Conservation (phyloP, 2,329 filamentous ascomycete genomes). For the Fusarium tricinctum region DNA sequence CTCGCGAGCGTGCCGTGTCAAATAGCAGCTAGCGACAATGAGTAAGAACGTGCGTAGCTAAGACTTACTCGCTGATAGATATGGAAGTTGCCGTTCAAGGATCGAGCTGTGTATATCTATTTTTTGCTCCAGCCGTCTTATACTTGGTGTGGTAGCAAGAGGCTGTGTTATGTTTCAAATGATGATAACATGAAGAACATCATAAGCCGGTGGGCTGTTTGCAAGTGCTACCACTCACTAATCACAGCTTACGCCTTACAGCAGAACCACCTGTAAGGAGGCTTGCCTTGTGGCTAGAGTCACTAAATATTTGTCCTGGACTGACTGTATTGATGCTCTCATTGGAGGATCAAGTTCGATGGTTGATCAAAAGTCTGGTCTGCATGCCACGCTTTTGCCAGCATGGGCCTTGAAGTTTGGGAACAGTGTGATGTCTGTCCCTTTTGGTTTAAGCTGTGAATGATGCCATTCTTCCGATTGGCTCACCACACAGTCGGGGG, state of each 20-base stretch:
- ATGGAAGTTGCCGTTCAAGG: constrained; percentile 15
- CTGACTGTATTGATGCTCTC: constrained; percentile 1
- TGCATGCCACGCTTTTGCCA: constrained; percentile 34
- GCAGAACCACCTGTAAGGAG: not conserved
- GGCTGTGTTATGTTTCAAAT: constrained; percentile 38
- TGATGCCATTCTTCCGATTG: constrained; percentile 53
- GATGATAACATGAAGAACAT: constrained; percentile 5
- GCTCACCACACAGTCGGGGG: constrained; percentile 40
- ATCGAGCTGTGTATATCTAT: constrained; percentile 17
- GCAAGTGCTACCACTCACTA: not conserved
- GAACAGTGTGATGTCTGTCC: constrained; percentile 28
- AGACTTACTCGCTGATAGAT: constrained; percentile 16
- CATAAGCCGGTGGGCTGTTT: constrained; percentile 4
- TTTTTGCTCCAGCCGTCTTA: constrained; percentile 11
- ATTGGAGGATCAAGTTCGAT: constrained; percentile 21
- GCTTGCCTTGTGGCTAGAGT: constrained; percentile 6
- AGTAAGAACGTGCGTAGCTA: constrained; percentile 7
- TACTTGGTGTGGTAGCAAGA: constrained; percentile 19
- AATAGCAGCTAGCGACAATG: not conserved
- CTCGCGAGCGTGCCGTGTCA: constrained; percentile 4
- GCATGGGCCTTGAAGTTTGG: constrained; percentile 43
- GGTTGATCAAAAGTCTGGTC: constrained; percentile 18
- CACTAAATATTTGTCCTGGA: constrained; percentile 6
- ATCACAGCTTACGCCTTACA: not conserved
- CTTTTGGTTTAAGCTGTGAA: constrained; percentile 40